Evolutionary conservation across 2,329 filamentous ascomycete genomes (phyloP).

Genomic region (Nectriaceae sp.): DNA sequence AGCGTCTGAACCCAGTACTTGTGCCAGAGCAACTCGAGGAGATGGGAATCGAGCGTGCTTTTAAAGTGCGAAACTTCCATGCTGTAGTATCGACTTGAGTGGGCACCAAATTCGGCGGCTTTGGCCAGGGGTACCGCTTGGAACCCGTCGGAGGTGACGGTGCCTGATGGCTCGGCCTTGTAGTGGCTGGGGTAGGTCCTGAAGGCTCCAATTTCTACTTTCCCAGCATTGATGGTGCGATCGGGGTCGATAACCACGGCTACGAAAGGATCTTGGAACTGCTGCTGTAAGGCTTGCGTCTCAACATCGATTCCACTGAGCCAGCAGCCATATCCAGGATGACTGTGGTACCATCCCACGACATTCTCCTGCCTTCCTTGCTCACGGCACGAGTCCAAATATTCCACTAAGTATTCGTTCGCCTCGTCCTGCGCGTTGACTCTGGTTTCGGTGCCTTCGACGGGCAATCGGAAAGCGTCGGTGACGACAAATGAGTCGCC

Average conservation of each 20-base stretch:
- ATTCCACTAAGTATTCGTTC: constrained; percentile 95
- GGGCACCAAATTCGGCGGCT: constrained; percentile 92
- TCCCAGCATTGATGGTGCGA: constrained; percentile 89
- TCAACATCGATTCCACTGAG: constrained; percentile 92
- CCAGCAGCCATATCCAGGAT: constrained; percentile 98
- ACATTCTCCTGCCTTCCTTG: constrained; percentile 84
- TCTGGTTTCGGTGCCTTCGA: constrained; percentile 97
- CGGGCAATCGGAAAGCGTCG: constrained; percentile 89
- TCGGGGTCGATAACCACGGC: constrained; percentile 97
- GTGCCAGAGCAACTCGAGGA: constrained; percentile 92
- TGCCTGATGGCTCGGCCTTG: constrained; percentile 44
- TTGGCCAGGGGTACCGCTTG: constrained; percentile 88
- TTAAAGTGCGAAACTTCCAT: constrained; percentile 95
- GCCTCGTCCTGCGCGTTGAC: constrained; percentile 96
- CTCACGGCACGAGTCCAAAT: constrained; percentile 74
- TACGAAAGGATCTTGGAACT: constrained; percentile 85
- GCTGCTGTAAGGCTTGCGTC: constrained; percentile 85
- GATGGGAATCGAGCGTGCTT: constrained; percentile 81
- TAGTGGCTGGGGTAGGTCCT: constrained; percentile 82
- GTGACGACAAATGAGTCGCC: constrained; percentile 87
- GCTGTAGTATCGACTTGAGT: constrained; percentile 86
- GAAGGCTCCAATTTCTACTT: constrained; percentile 97
- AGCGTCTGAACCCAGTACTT: constrained; percentile 99
- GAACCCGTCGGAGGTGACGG: constrained; percentile 54
- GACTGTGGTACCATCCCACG: constrained; percentile 97